Percentiles rank a stretch among this genome's conserved stretches.
Conservation (phyloP, 805 yeast species). For the Starmerella tilneyi region DNA sequence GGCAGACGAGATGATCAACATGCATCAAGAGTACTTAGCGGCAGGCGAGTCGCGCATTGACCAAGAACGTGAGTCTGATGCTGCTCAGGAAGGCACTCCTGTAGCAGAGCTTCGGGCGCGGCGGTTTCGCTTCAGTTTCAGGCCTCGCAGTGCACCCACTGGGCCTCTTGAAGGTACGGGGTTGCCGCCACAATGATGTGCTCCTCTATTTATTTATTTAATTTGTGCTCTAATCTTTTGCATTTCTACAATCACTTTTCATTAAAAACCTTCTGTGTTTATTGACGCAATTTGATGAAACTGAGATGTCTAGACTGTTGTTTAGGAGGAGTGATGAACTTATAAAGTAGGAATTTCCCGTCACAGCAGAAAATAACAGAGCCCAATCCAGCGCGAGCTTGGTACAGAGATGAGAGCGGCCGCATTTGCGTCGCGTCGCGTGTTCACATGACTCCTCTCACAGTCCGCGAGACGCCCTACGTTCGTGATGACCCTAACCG, state of each 20-base stretch:
- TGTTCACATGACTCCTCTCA: background rate
- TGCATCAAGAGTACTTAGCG: no score
- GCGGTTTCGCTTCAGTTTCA: background rate
- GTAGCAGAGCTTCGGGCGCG: background rate
- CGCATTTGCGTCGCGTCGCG: conserved; percentile 9
- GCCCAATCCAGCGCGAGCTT: no score
- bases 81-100: no score
- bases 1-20: no score
- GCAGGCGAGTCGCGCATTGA: no score
- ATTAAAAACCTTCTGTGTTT: no score
- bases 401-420: no score
- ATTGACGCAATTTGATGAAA: no score
- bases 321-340: background rate
- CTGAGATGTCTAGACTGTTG: no score
- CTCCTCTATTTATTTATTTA: background rate
- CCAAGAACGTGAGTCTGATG: no score
- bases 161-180: conserved; percentile 2
- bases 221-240: background rate
- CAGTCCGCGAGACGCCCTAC: background rate
- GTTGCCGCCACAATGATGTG: background rate
- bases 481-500: background rate
- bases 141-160: background rate
- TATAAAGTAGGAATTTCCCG: background rate
- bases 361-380: no score
- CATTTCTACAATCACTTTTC: no score